phyloP scores from a whole-genome alignment of 805 yeast genomes.

The Lachancea nothofagi region DNA sequence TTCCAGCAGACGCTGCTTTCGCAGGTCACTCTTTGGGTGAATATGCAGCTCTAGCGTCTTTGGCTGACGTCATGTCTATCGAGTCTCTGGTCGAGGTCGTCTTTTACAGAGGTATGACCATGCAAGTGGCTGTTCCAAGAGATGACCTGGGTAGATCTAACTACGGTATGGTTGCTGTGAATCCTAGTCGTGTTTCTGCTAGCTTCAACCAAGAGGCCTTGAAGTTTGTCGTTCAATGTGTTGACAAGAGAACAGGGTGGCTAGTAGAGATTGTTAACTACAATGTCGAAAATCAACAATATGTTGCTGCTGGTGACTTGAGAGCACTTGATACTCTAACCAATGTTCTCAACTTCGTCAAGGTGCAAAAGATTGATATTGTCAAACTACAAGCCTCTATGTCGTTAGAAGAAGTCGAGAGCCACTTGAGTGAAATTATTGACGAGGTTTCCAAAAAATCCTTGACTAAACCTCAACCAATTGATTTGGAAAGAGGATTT shows the following conservation, averaged over 20 bases:
- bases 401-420: conserved; percentile 82
- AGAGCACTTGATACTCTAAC: conserved; percentile 90
- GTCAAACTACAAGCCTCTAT: conserved; percentile 77
- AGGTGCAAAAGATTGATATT: conserved; percentile 90
- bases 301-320: conserved; percentile 97
- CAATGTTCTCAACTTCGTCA: conserved; percentile 88
- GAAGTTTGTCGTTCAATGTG: conserved; percentile 88
- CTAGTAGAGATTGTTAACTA: conserved; percentile 95
- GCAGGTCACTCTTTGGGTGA: conserved; percentile 99
- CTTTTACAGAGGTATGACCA: conserved; percentile 99
- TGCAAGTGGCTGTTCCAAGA: conserved; percentile 99
- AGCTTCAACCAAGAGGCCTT: conserved; percentile 91
- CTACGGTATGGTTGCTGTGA: conserved; percentile 98
- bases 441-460: conserved; percentile 80
- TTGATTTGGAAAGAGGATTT: conserved; percentile 94
- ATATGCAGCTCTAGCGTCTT: conserved; percentile 93
- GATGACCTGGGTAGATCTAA: conserved; percentile 92
- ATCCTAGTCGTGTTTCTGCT: conserved; percentile 86
- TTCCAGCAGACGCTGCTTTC: conserved; percentile 87
- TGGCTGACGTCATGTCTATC: conserved; percentile 98
- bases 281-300: conserved; percentile 97
- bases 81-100: conserved; percentile 96
- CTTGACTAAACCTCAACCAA: conserved; percentile 88
- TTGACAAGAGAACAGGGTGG: conserved; percentile 82
- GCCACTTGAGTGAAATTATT: conserved; percentile 82